Conservation (phyloP, 257 asterid genomes). For the Nicotiana sylvestris region DNA sequence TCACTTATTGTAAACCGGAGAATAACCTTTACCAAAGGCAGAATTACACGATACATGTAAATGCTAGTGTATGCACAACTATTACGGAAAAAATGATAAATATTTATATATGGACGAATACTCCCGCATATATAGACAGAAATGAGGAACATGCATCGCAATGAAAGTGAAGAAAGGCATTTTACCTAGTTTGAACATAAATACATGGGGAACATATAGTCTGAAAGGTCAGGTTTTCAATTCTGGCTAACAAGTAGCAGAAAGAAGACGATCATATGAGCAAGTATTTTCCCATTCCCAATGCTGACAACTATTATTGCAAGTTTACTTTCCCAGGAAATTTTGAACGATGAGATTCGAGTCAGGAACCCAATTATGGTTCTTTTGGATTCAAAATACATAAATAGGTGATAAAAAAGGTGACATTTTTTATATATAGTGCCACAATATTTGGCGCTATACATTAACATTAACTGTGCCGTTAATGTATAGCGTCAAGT, state of each 20-base stretch:
- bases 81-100: too few relatives aligned
- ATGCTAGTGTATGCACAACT: too few relatives aligned
- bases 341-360: constrained; percentile 13
- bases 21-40: too few relatives aligned
- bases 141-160: background rate
- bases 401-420: too few relatives aligned
- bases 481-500: too few relatives aligned
- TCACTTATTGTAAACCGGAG: too few relatives aligned
- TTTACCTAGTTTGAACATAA: background rate
- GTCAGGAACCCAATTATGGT: too few relatives aligned
- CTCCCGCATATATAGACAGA: background rate
- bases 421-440: too few relatives aligned
- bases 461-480: too few relatives aligned
- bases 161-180: background rate
- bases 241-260: constrained; percentile 47
- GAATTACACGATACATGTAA: too few relatives aligned
- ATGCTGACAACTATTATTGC: constrained; percentile 29
- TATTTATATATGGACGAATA: background rate
- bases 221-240: constrained; percentile 28
- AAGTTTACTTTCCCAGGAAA: constrained; percentile 11
- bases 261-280: constrained; percentile 32
- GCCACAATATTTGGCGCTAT: too few relatives aligned
- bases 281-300: constrained; percentile 38
- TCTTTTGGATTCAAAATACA: too few relatives aligned
- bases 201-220: background rate